Evolutionary conservation across 768 basidiomycete species (phyloP).

Genomic region (Austroboletus eburneus): DNA sequence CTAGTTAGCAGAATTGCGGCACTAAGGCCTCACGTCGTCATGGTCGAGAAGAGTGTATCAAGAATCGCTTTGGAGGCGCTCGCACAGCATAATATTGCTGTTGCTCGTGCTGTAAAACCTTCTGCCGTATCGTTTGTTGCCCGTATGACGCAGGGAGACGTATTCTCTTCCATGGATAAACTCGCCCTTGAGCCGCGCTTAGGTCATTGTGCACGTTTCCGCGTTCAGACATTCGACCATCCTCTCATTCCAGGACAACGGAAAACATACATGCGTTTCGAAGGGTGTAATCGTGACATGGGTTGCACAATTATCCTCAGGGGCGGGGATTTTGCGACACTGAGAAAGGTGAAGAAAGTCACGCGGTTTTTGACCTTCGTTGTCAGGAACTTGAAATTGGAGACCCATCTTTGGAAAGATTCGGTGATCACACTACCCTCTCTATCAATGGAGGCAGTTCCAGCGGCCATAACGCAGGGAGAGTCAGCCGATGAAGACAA

Average conservation of each 20-base stretch:
- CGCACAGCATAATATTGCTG: conserved; percentile 79
- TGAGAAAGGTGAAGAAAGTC: conserved; percentile 86
- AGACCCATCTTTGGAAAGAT: conserved; percentile 92
- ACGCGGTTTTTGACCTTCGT: conserved; percentile 90
- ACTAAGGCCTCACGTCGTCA: conserved; percentile 84
- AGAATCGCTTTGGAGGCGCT: conserved; percentile 86
- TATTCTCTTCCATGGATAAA: conserved; percentile 94
- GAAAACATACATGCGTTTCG: conserved; percentile 98
- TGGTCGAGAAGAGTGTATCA: conserved; percentile 90
- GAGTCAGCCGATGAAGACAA: conserved; percentile 22
- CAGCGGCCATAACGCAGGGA: conserved; percentile 31
- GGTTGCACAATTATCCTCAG: conserved; percentile 92
- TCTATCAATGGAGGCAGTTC: conserved; percentile 63
- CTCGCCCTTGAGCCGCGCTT: conserved; percentile 84
- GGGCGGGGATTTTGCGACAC: conserved; percentile 76
- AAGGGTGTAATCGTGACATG: conserved; percentile 89
- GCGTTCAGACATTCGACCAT: conserved; percentile 93
- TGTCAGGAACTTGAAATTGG: conserved; percentile 89
- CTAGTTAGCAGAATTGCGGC: conserved; percentile 88
- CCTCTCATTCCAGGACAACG: conserved; percentile 87
- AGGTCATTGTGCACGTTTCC: conserved; percentile 82
- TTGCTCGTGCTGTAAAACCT: conserved; percentile 84
- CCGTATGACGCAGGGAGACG: conserved; percentile 92
- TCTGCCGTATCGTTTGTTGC: conserved; percentile 84
- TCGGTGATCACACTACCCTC: conserved; percentile 72